A percentile compares a stretch with the other conserved stretches of the same genome.
These are phyloP conservation scores for Leucosporidium scottii DNA, from an alignment of 768 basidiomycete genomes.

Conservation along the genomic window DNA sequence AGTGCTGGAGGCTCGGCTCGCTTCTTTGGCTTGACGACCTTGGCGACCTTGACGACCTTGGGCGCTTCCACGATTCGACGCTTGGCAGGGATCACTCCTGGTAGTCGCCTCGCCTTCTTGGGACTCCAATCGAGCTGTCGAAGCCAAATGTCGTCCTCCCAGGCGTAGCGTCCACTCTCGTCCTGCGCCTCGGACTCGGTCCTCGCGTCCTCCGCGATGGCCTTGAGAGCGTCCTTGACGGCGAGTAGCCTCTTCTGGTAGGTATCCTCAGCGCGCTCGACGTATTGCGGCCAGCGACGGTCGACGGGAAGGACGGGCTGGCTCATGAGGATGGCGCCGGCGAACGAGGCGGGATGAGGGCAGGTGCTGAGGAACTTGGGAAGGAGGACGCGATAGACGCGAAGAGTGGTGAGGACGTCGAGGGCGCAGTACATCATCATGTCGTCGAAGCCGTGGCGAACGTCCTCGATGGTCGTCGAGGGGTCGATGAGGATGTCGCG, in stretches of 20 bases:
- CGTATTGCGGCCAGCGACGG: conserved; percentile 76
- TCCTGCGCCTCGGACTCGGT: conserved; percentile 44
- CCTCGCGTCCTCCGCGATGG: conserved; percentile 59
- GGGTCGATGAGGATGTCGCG: conserved; percentile 67
- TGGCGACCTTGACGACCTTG: conserved; percentile 16
- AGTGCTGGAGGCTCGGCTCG: neutral
- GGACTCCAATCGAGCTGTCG: conserved; percentile 92
- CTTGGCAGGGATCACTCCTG: conserved; percentile 10
- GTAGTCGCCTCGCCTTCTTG: conserved; percentile 47
- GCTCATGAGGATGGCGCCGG: conserved; percentile 84
- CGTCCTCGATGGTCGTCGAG: conserved; percentile 18
- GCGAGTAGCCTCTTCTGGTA: conserved; percentile 64
- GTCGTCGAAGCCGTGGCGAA: conserved; percentile 51
- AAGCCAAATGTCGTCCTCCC: conserved; percentile 58
- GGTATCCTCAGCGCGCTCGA: conserved; percentile 65
- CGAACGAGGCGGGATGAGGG: conserved; percentile 86
- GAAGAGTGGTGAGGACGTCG: conserved; percentile 78
- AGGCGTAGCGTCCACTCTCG: conserved; percentile 44
- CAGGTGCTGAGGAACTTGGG: conserved; percentile 75
- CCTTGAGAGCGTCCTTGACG: conserved; percentile 56
- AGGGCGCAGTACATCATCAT: conserved; percentile 68
- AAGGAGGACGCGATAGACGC: conserved; percentile 66
- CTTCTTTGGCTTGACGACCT: conserved; percentile 11
- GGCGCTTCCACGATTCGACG: neutral
- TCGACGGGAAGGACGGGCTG: conserved; percentile 86